Evolutionary conservation across 116 monocot genomes (phyloP), one percentile per base, ranked within the genome.

Genomic region (Iris pallida): DNA sequence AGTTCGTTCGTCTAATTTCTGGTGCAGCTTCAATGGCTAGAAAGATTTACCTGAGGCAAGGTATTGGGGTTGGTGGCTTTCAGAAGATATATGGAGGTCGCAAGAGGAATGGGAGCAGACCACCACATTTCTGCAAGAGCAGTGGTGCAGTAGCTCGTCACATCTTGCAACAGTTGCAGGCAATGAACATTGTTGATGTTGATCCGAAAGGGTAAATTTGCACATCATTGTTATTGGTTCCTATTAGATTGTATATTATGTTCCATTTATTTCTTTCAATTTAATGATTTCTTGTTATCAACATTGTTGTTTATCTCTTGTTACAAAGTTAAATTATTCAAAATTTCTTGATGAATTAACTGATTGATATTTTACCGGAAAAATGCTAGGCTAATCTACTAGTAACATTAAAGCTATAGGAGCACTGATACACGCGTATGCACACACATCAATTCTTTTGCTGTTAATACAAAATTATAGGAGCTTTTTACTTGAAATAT

Each of bases 111-210:
- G 83, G 83, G 20, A 73, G 79, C 54, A 57, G 83, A 7, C 83
- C 83, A 16, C 76, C 83, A 55, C 83, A 84, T 70, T 84, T 84
- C 72, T 84, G 83, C 69, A 84, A 79, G 75, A 84, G 76, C 51
- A 84, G 83, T 43, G 79, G 83, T 15, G 72, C 83, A 0, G 68
- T 84, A 7, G 83, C 83, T 73, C 83, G 83, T 55, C 63, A 79
- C 73, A 84, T 84, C 49, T 59, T 84, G 48, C 75, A 73, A 4
- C 83, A 84, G 15, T 53, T 84, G 55, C 47, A 84, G 16, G 72
- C 64, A 0, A 84, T 84, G 79, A 73, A 76, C 20, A 76, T 84
- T 6, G 8, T 84, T 42, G 83, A 84, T 0, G 2, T 56, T 40
- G 69, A 73, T 70, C 10, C 65, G 1, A 84, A 70, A 45, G 83